Evolutionary conservation across 306 rosid genomes (phyloP), one percentile per base, ranked within the genome.

Genomic region (Acacia confusa): DNA sequence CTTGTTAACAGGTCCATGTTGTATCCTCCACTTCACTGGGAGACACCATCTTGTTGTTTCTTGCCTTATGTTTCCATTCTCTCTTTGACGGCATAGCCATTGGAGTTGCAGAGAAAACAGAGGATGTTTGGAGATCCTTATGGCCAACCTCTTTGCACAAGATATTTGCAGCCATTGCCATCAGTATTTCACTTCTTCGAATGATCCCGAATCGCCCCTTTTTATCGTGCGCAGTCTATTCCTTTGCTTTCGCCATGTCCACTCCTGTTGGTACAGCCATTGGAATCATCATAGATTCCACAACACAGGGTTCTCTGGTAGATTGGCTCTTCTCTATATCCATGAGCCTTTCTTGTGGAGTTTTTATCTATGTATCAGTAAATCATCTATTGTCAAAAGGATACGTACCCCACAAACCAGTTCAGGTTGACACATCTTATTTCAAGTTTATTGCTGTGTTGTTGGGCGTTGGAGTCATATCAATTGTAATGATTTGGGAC

Each of bases 401-500:
- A n/a, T 89, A 87, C 65, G 60, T 19, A 22, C 86, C 97, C 48
- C 91, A 40, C 16, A 87, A 77, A 47, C 67, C 81, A 25, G 27
- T 89, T 69, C 45, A 17, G 53, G 86, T 87, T 27, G 90, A 88
- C 70, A 81, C 85, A 25, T 58, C 92, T 6, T 81, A 76, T 80
- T 72, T 47, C 86, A 94, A 83, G 89, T 86, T 91, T 67, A 53
- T 91, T 61, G 92, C 97, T 0, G 96, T 94, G 81, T 3, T 77
- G 53, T 77, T 91, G n/a, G 97, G 98, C 1, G 20, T 88, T 80
- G 97, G 88, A 60, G 90, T 91, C 6, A 90, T 92, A 55, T 88
- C 94, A 22, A 85, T 92, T 84, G 98, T 86, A 75, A 92, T 92
- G 97, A 91, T 88, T 40, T 94, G 97, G 97, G 97, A 92, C 71